Base-by-base conservation (phyloP, 2,329 filamentous ascomycete species). In the Pseudogymnoascus sp. region DNA sequence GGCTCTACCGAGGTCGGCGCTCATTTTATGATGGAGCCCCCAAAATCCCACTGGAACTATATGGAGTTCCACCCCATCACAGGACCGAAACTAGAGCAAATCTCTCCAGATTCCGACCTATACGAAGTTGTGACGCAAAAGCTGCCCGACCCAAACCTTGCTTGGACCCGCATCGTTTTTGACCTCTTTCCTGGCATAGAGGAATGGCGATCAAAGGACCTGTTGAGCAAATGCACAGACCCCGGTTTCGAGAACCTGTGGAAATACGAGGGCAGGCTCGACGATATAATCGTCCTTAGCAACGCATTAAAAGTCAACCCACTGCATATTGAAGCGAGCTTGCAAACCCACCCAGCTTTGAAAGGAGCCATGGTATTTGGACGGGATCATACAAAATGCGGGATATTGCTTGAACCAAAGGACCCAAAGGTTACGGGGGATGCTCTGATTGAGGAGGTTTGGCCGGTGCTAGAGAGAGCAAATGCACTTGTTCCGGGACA, bases 161-260 rank as follows among this genome's bases (percentile, higher is more conserved):
- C 78, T 59, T 56, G 46, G 46, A 33, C 46, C 3, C 46, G 46
- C 26, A 71, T 72, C 2, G 66, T 78, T 14, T 81, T 81, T 63
- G 69, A 71, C 37, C 75, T 77, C 2, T 79, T 78, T 59, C 78
- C 78, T 0, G 71, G 77, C 0, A 46, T 72, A 1, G 62, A 75
- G 3, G 76, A 80, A 65, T 81, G 74, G 67, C 71, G 74, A 6
- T 80, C 77, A 6, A 77, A 76, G 40, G 81, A 83, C 61, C 66
- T 82, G 22, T 8, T 68, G 10, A 62, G 61, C 7, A 56, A 60
- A 4, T 67, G 63, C 59, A 50, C 61, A 4, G 68, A 67, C 11
- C 50, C 63, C 3, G 46, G 46, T 4, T 56, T 33, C 19, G 46
- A 56, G 8, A 56, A 65, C 14, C 28, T 66, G 37, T 68, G 62